A percentile compares a stretch with the other conserved stretches of the same genome.
Conservation (phyloP, 2,329 filamentous ascomycete genomes). For the Epichloe uncinata region DNA sequence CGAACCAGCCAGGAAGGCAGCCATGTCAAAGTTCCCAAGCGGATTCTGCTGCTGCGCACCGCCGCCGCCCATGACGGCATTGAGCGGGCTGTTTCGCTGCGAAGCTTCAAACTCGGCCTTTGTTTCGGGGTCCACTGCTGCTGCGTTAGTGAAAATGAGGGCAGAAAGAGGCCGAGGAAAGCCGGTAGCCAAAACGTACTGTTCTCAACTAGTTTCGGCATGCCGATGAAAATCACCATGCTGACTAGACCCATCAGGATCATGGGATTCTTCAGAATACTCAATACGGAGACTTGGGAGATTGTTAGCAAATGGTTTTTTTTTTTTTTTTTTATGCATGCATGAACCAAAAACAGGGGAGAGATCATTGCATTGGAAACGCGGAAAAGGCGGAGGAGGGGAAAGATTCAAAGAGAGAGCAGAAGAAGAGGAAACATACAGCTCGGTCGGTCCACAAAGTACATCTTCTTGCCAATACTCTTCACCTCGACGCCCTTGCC, state of each 20-base stretch:
- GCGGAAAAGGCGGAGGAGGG: neutral
- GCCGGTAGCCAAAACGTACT: constrained; percentile 48
- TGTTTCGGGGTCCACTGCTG: constrained; percentile 87
- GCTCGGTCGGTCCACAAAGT: constrained; percentile 60
- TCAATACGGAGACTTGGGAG: constrained; percentile 56
- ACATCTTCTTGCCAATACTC: constrained; percentile 52
- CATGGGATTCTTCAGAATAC: constrained; percentile 88
- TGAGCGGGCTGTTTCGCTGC: constrained; percentile 62
- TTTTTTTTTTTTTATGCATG: too few relatives aligned
- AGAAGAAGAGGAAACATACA: constrained; percentile 45
- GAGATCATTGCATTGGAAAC: neutral
- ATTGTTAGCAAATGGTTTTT: neutral
- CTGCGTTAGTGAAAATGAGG: neutral
- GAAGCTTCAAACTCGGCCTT: constrained; percentile 85
- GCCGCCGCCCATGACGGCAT: constrained; percentile 33
- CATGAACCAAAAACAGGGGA: too few relatives aligned
- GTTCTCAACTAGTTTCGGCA: constrained; percentile 92
- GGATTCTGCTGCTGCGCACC: constrained; percentile 24
- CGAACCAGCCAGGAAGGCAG: constrained; percentile 47
- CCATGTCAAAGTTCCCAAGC: constrained; percentile 47
- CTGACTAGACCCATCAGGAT: constrained; percentile 81
- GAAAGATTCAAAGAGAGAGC: neutral
- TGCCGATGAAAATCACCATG: constrained; percentile 72
- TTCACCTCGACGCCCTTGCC: constrained; percentile 42
- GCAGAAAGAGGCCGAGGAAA: neutral